phyloP scores from a whole-genome alignment of 345 rosid species.

The Brassica incana region DNA sequence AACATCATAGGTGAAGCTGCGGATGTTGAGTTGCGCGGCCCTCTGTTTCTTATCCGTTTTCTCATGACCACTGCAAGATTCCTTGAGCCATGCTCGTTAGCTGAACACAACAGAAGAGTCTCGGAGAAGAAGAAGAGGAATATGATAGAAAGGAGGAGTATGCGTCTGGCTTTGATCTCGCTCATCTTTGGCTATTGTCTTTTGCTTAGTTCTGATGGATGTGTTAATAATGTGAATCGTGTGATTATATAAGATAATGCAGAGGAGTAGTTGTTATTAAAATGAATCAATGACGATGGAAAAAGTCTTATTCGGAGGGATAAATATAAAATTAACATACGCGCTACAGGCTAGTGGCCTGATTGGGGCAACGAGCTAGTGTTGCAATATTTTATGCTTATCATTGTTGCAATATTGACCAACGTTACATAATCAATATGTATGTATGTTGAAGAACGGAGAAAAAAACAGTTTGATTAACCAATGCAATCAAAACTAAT shows the following conservation, averaged over 20 bases:
- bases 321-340: not conserved
- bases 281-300: not conserved
- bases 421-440: not conserved
- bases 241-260: not conserved
- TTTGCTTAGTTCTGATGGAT: not conserved
- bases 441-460: not conserved
- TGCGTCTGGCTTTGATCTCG: conserved; percentile 30
- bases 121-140: conserved; percentile 27
- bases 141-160: conserved; percentile 23
- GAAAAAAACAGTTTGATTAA: not conserved
- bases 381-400: not conserved
- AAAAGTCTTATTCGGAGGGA: not conserved
- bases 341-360: not conserved
- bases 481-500: not conserved
- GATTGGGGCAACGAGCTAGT: not conserved
- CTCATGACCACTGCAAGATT: conserved; percentile 27
- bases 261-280: not conserved
- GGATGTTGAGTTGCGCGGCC: conserved; percentile 17
- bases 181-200: conserved; percentile 17
- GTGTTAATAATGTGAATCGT: not conserved
- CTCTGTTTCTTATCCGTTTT: conserved; percentile 7
- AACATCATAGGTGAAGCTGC: conserved; percentile 18
- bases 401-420: not conserved
- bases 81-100: conserved; percentile 29
- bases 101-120: conserved; percentile 26